Evolutionary conservation across 2,329 filamentous ascomycete genomes (phyloP).

Genomic region (Tolypocladium album): DNA sequence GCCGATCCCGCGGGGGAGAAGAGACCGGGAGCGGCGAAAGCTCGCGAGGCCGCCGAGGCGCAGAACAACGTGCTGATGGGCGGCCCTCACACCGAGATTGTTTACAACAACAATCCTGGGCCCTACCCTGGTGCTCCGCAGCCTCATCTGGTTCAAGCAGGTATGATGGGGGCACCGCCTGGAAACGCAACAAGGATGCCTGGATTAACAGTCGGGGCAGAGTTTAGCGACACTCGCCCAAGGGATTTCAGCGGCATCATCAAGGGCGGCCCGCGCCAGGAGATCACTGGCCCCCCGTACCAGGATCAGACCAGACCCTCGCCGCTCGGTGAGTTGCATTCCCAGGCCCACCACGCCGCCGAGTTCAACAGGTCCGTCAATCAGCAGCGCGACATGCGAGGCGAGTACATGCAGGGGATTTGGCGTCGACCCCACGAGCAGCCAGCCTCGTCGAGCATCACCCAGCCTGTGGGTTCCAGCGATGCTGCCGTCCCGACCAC

Average conservation of each 20-base stretch:
- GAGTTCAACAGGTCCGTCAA: constrained; percentile 84
- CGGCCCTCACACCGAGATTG: constrained; percentile 71
- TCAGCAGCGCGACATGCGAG: constrained; percentile 67
- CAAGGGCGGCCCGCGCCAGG: constrained; percentile 73
- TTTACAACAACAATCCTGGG: constrained; percentile 66
- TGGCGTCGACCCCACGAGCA: constrained; percentile 80
- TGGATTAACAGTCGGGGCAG: constrained; percentile 73
- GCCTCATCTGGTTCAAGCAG: constrained; percentile 59
- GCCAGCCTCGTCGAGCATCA: constrained; percentile 39
- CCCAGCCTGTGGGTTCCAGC: constrained; percentile 32
- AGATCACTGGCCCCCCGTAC: constrained; percentile 78
- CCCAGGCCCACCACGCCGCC: constrained; percentile 77
- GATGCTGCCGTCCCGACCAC: constrained; percentile 36
- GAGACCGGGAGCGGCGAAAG: constrained; percentile 81
- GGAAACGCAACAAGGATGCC: constrained; percentile 64
- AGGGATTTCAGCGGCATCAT: constrained; percentile 74
- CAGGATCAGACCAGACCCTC: constrained; percentile 75
- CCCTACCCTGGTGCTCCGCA: constrained; percentile 58
- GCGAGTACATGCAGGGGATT: constrained; percentile 67
- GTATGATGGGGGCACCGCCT: constrained; percentile 54
- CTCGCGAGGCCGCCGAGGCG: constrained; percentile 70
- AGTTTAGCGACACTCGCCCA: constrained; percentile 65
- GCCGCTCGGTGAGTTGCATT: constrained; percentile 66
- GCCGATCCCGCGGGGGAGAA: constrained; percentile 94
- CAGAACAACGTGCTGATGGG: constrained; percentile 50